phyloP scores from a whole-genome alignment of 2,329 filamentous ascomycete species.

The Purpureocillium takamizusanense region DNA sequence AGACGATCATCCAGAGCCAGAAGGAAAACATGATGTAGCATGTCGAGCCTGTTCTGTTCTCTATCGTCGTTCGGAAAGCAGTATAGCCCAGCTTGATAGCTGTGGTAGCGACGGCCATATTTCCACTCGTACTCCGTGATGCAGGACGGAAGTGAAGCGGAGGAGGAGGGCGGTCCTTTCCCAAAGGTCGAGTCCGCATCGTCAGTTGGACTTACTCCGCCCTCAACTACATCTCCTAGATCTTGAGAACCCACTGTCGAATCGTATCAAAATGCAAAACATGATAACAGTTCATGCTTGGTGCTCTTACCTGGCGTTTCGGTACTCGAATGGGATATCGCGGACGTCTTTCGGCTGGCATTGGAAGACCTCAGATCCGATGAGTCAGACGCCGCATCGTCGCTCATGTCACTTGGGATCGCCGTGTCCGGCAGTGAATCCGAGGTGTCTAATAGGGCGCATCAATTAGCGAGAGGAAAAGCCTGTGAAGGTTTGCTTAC shows the following conservation, averaged over 20 bases:
- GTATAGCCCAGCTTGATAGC: neutral
- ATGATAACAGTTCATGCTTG: neutral
- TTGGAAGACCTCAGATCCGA: neutral
- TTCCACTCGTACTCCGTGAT: neutral
- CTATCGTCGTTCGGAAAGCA: neutral
- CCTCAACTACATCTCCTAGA: neutral
- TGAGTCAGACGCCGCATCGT: neutral
- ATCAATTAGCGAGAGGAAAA: neutral
- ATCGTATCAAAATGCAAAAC: neutral
- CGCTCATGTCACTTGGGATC: neutral
- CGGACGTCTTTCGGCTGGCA: neutral
- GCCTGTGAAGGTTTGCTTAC: neutral
- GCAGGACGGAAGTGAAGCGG: neutral
- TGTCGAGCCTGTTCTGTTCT: slow-evolving; percentile 1
- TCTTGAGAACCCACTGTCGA: neutral
- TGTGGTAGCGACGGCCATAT: neutral
- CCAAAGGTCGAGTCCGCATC: slow-evolving; percentile 2
- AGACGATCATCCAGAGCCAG: neutral
- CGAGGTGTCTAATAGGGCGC: neutral
- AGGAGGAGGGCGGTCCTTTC: neutral
- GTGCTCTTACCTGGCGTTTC: neutral
- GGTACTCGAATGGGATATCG: neutral
- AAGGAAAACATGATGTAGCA: neutral
- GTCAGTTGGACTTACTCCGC: neutral
- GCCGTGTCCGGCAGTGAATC: slow-evolving; percentile 1